Evolutionary conservation across 2,329 filamentous ascomycete species (phyloP).

Genomic region (Pseudocercospora musae): DNA sequence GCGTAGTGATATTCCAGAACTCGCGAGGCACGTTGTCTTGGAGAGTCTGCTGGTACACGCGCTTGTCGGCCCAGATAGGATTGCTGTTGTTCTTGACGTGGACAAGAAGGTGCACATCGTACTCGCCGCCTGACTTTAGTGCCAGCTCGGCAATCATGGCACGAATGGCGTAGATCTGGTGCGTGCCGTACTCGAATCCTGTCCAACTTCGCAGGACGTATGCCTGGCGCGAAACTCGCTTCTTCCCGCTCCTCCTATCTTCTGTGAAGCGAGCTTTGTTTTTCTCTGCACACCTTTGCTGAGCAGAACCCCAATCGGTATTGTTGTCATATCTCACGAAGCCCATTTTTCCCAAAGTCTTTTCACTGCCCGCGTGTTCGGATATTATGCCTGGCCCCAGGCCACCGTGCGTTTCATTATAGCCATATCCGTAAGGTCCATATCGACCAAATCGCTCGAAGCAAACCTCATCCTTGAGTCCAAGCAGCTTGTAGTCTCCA

Average conservation of each 20-base stretch:
- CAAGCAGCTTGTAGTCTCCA: slow-evolving; percentile 48
- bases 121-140: slow-evolving; percentile 77
- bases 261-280: slow-evolving; percentile 47
- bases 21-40: slow-evolving; percentile 71
- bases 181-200: slow-evolving; percentile 71
- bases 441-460: slow-evolving; percentile 52
- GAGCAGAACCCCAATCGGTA: slow-evolving; percentile 49
- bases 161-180: slow-evolving; percentile 77
- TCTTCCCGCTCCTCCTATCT: slow-evolving; percentile 31
- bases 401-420: slow-evolving; percentile 44
- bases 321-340: slow-evolving; percentile 45
- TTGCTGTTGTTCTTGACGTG: slow-evolving; percentile 76
- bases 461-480: slow-evolving; percentile 48
- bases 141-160: slow-evolving; percentile 80
- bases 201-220: slow-evolving; percentile 83
- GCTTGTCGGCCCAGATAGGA: slow-evolving; percentile 74
- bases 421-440: slow-evolving; percentile 51
- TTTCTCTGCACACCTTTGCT: slow-evolving; percentile 48
- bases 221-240: slow-evolving; percentile 62
- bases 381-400: slow-evolving; percentile 44
- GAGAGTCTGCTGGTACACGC: slow-evolving; percentile 65
- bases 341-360: slow-evolving; percentile 47
- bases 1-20: slow-evolving; percentile 80
- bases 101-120: slow-evolving; percentile 80
- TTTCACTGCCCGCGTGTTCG: slow-evolving; percentile 44